A percentile compares a stretch with the other conserved stretches of the same genome.
phyloP scores from a whole-genome alignment of 2,329 filamentous ascomycete genomes.

The Botrytis elliptica region DNA sequence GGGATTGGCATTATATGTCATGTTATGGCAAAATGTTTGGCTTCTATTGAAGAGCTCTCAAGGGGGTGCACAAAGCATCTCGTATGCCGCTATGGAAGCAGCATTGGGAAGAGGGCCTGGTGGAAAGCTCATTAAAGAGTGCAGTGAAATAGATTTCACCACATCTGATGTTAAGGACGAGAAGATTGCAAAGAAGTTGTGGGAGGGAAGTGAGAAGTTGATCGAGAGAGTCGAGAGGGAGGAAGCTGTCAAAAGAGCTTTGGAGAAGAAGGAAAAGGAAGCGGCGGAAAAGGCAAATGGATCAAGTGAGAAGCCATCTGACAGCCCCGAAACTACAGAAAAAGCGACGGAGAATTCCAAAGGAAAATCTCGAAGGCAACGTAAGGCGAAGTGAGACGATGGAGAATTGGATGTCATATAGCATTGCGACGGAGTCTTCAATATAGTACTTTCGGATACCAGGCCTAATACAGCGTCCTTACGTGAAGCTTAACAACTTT shows the following conservation, averaged over 20 bases:
- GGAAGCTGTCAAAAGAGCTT: constrained; percentile 56
- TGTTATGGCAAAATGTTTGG: constrained; percentile 81
- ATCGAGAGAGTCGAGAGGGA: constrained; percentile 81
- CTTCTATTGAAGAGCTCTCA: constrained; percentile 80
- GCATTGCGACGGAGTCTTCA: constrained; percentile 15
- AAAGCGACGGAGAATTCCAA: constrained; percentile 37
- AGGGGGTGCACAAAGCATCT: constrained; percentile 81
- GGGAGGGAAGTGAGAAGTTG: constrained; percentile 83
- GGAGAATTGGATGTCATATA: constrained; percentile 1
- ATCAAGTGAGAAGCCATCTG: constrained; percentile 23
- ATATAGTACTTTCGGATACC: constrained; percentile 9
- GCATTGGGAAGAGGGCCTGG: constrained; percentile 63
- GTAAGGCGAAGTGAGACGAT: constrained; percentile 32
- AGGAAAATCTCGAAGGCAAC: constrained; percentile 35
- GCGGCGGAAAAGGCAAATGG: constrained; percentile 36
- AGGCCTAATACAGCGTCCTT: neutral
- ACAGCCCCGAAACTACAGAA: constrained; percentile 41
- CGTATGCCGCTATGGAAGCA: constrained; percentile 83
- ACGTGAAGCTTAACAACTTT: neutral
- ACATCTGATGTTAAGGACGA: constrained; percentile 77
- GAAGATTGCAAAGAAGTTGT: constrained; percentile 76
- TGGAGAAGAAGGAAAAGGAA: constrained; percentile 43
- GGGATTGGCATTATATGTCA: constrained; percentile 74
- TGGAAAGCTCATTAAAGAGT: constrained; percentile 83
- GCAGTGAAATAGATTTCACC: constrained; percentile 69